Conservation (phyloP, 306 rosid genomes). For the Vigna nakashimae region DNA sequence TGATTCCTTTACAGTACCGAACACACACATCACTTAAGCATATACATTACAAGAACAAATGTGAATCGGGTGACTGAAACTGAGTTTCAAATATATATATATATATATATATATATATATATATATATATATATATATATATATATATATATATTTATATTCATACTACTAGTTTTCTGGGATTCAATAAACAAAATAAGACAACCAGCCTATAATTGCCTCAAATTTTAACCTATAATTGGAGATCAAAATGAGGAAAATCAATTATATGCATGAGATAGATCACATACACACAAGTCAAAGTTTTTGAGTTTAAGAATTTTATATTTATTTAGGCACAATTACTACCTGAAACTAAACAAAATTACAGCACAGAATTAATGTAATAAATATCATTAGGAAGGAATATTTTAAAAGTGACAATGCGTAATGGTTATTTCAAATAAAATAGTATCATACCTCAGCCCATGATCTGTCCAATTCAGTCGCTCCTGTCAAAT, state of each 20-base stretch:
- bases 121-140: neutral
- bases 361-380: neutral
- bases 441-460: conserved; percentile 51
- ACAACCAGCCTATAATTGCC: neutral
- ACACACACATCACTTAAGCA: neutral
- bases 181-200: neutral
- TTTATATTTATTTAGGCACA: neutral
- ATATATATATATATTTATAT: neutral
- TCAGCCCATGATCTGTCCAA: conserved; percentile 95
- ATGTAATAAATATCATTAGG: neutral
- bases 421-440: neutral
- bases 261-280: neutral
- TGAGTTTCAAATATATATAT: neutral
- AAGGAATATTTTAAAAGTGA: conserved; percentile 2
- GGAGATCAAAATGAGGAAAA: neutral
- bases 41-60: neutral
- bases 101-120: neutral
- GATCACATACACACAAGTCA: neutral
- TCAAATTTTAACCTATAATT: conserved; percentile 4
- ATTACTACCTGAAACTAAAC: conserved; percentile 11
- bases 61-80: neutral
- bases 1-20: neutral
- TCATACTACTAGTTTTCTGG: neutral
- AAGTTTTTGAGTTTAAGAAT: neutral
- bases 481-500: conserved; percentile 80